Percentiles rank a stretch among this genome's conserved stretches.
Evolutionary conservation across 2,329 filamentous ascomycete genomes (phyloP).

Genomic region (Fusarium sp.): DNA sequence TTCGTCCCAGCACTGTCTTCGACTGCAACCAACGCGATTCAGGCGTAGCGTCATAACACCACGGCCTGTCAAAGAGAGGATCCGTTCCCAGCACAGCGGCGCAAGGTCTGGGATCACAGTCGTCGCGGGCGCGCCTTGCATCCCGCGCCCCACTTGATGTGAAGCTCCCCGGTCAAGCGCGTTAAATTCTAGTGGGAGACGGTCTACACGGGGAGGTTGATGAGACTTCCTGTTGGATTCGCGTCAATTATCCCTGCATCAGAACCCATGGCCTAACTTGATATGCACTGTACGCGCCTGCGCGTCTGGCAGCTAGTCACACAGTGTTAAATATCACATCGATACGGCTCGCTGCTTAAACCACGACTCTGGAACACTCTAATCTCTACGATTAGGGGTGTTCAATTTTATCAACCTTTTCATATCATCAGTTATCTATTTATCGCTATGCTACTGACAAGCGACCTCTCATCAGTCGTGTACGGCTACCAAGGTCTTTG

Average conservation of each 20-base stretch:
- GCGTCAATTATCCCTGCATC: conserved; percentile 24
- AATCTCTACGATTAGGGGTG: conserved; percentile 42
- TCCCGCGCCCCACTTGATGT: conserved; percentile 41
- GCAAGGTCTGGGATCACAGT: conserved; percentile 33
- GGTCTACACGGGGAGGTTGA: conserved; percentile 35
- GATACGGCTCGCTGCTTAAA: conserved; percentile 41
- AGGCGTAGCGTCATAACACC: conserved; percentile 41
- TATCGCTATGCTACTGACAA: conserved; percentile 11
- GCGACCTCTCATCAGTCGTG: conserved; percentile 31
- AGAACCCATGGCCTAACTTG: background rate
- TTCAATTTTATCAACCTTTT: conserved; percentile 45
- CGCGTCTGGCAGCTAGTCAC: background rate
- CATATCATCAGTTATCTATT: conserved; percentile 19
- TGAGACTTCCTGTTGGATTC: conserved; percentile 32
- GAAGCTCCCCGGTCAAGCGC: conserved; percentile 39
- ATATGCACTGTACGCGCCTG: conserved; percentile 43
- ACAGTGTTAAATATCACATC: background rate
- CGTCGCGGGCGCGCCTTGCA: conserved; percentile 37
- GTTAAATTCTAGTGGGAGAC: conserved; percentile 28
- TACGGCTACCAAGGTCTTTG: conserved; percentile 18
- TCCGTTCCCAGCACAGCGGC: conserved; percentile 47
- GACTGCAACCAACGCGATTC: conserved; percentile 37
- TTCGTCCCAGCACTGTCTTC: conserved; percentile 17
- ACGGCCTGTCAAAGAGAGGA: conserved; percentile 45
- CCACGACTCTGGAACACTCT: conserved; percentile 36